These are phyloP conservation scores for Puccinia hordei DNA, from an alignment of 1,284 basidiomycete genomes.

Conservation along the genomic window DNA sequence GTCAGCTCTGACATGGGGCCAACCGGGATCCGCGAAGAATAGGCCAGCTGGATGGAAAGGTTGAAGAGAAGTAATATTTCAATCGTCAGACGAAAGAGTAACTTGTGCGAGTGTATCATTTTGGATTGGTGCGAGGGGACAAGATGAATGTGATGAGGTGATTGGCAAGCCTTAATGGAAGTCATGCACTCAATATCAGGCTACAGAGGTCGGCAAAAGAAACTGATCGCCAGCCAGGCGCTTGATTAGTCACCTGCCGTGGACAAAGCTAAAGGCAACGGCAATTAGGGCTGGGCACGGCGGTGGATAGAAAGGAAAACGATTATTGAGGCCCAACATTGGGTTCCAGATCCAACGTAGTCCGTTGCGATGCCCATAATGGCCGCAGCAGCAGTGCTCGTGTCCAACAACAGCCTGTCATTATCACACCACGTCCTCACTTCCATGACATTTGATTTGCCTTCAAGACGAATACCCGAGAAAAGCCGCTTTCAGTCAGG, in stretches of 20 bases:
- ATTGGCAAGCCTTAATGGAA: background rate
- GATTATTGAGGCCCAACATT: no score
- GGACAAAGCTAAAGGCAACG: background rate
- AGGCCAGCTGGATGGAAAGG: background rate
- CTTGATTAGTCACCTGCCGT: background rate
- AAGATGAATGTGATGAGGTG: background rate
- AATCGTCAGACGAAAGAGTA: background rate
- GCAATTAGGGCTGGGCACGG: background rate
- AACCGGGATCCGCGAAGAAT: background rate
- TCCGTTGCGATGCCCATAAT: no score
- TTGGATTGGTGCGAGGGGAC: background rate
- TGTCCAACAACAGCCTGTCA: no score
- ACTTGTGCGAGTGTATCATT: background rate
- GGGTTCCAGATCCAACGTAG: no score
- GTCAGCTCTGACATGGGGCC: constrained; percentile 44
- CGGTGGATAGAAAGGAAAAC: no score
- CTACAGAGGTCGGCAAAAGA: background rate
- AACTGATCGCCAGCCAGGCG: constrained; percentile 5
- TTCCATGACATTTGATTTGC: no score
- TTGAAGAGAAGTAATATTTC: constrained; percentile 9
- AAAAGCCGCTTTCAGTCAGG: no score
- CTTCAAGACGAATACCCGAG: no score
- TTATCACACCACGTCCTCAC: no score
- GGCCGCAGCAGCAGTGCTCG: no score
- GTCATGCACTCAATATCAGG: no score